phyloP scores from a whole-genome alignment of 768 basidiomycete species.

The Lentinula sp. region DNA sequence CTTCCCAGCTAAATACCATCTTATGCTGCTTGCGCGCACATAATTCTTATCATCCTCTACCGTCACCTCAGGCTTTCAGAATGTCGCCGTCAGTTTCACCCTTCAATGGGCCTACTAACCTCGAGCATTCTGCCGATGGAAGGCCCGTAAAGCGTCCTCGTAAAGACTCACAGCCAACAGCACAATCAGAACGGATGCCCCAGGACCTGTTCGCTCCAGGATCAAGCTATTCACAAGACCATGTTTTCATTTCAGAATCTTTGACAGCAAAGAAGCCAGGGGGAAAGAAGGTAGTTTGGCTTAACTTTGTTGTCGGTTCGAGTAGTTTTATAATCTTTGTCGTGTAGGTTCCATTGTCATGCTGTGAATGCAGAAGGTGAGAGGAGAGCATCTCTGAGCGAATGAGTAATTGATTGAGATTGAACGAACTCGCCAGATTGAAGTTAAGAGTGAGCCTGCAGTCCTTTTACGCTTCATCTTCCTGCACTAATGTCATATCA shows the following conservation, averaged over 20 bases:
- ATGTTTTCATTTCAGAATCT: constrained; percentile 47
- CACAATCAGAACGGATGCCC: constrained; percentile 3
- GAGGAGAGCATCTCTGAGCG: constrained; percentile 7
- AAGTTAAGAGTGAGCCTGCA: background rate
- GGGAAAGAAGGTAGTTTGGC: constrained; percentile 37
- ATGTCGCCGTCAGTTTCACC: constrained; percentile 14
- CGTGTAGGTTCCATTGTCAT: constrained; percentile 46
- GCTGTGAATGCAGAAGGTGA: constrained; percentile 58
- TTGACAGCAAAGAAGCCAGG: constrained; percentile 37
- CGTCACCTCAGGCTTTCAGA: constrained; percentile 16
- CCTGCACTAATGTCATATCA: constrained; percentile 2
- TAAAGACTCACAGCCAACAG: constrained; percentile 21
- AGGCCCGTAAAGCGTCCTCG: constrained; percentile 43
- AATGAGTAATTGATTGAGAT: background rate
- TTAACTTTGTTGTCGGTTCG: background rate
- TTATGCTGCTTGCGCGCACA: background rate
- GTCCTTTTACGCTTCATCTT: constrained; percentile 1
- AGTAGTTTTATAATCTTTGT: constrained; percentile 5
- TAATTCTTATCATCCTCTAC: constrained; percentile 13
- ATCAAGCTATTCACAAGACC: constrained; percentile 29
- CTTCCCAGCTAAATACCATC: background rate
- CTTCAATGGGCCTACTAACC: constrained; percentile 4
- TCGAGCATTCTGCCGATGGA: constrained; percentile 13
- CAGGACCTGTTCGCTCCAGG: constrained; percentile 18
- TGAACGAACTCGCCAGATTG: constrained; percentile 6